Conservation (phyloP, 768 basidiomycete species). For the Naganishia onofrii region DNA sequence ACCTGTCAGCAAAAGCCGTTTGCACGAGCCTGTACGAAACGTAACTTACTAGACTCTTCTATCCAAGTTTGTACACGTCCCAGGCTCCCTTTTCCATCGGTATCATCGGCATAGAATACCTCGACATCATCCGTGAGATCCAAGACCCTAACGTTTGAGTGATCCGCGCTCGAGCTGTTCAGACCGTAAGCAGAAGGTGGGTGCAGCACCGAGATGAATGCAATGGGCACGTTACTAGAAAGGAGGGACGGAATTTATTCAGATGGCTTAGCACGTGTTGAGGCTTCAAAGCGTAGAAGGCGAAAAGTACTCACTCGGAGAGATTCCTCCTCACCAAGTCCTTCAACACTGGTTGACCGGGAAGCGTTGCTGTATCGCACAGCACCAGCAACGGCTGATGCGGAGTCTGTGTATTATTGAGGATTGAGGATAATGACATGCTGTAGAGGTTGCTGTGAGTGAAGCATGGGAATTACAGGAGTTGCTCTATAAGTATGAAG, state of each 20-base stretch:
- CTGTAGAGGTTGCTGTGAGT: background rate
- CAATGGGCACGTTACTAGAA: conserved; percentile 22
- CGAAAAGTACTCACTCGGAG: background rate
- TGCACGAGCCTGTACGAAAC: background rate
- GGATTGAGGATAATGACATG: conserved; percentile 21
- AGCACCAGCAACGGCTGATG: conserved; percentile 48
- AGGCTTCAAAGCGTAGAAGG: background rate
- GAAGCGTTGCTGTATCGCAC: conserved; percentile 39
- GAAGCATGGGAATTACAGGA: no score
- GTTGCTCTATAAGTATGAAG: no score
- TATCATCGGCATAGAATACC: conserved; percentile 26
- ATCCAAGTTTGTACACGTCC: conserved; percentile 13
- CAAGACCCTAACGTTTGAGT: conserved; percentile 26
- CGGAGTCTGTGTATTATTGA: conserved; percentile 42
- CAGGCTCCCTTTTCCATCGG: background rate
- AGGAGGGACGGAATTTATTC: background rate
- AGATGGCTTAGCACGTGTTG: background rate
- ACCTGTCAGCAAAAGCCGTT: background rate
- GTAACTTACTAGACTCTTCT: conserved; percentile 31
- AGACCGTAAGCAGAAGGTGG: conserved; percentile 34
- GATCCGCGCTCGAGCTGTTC: background rate
- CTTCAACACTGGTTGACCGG: conserved; percentile 41
- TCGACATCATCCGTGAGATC: conserved; percentile 39
- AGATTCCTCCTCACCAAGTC: conserved; percentile 39
- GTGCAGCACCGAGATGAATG: conserved; percentile 37